These are phyloP conservation scores for Quercus ilex DNA, from an alignment of 306 rosid species.

Conservation along the genomic window DNA sequence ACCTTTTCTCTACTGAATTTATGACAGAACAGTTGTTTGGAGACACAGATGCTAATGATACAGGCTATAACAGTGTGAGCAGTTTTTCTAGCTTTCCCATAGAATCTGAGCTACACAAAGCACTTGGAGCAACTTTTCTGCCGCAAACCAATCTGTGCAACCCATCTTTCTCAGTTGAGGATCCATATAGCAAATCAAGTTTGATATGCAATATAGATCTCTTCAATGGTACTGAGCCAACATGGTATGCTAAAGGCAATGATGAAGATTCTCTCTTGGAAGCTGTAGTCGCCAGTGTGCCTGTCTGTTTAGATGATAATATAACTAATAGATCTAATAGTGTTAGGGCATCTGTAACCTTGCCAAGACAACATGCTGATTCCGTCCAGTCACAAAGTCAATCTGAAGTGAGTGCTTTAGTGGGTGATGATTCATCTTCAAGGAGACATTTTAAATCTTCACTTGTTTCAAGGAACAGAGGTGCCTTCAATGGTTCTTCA, in stretches of 20 bases:
- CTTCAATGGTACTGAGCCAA: constrained; percentile 19
- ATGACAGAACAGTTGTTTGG: constrained; percentile 28
- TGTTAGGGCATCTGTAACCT: constrained; percentile 22
- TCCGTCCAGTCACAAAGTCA: constrained; percentile 32
- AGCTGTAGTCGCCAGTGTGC: constrained; percentile 35
- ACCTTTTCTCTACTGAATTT: constrained; percentile 27
- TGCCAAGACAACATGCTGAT: constrained; percentile 22
- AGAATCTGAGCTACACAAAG: constrained; percentile 56
- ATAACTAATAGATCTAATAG: constrained; percentile 32
- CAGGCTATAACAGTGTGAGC: constrained; percentile 13
- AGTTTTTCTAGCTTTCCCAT: constrained; percentile 40
- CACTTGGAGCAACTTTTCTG: constrained; percentile 45
- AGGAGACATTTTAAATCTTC: constrained; percentile 28
- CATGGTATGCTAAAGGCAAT: constrained; percentile 20
- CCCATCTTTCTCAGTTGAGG: constrained; percentile 26
- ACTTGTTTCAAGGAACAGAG: constrained; percentile 16
- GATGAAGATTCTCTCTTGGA: constrained; percentile 43
- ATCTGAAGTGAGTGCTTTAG: constrained; percentile 35
- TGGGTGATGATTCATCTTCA: constrained; percentile 18
- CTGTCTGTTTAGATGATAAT: constrained; percentile 40
- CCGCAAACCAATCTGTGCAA: constrained; percentile 15
- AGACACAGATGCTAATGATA: constrained; percentile 20
- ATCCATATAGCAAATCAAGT: constrained; percentile 36
- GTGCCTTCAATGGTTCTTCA: constrained; percentile 16
- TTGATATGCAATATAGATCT: constrained; percentile 28